Evolutionary conservation across 2,329 filamentous ascomycete genomes (phyloP).

Genomic region (Botrytis tulipae): DNA sequence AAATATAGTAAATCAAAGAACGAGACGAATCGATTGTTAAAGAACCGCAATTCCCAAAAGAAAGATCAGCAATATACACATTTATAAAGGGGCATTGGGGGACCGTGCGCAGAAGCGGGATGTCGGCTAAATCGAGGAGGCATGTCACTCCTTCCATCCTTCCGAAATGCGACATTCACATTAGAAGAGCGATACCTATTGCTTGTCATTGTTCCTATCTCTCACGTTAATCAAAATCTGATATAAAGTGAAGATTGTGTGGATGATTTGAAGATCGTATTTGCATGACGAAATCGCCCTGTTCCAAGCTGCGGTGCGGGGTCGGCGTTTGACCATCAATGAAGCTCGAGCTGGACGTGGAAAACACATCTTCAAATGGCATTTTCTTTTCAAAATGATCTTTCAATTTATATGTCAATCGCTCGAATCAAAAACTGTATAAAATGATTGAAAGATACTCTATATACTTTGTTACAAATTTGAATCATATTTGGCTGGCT

Average conservation of each 20-base stretch:
- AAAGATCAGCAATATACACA: not conserved
- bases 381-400: not conserved
- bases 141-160: not conserved
- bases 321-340: too few relatives aligned
- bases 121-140: not conserved
- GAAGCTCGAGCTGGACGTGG: not conserved
- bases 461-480: not conserved
- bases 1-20: not conserved
- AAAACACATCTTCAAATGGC: not conserved
- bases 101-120: constrained; percentile 1
- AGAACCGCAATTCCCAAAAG: not conserved
- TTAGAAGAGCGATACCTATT: not conserved
- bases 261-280: not conserved
- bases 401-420: not conserved
- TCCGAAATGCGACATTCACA: not conserved
- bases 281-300: not conserved
- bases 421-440: not conserved
- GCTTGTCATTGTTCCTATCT: not conserved
- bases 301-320: too few relatives aligned
- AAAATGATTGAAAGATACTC: not conserved
- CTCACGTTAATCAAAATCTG: too few relatives aligned
- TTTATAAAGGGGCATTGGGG: not conserved
- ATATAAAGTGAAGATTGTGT: not conserved
- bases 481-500: not conserved
- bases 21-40: not conserved